phyloP scores from a whole-genome alignment of 2,329 filamentous ascomycete genomes.

The Colletotrichum eleusines region DNA sequence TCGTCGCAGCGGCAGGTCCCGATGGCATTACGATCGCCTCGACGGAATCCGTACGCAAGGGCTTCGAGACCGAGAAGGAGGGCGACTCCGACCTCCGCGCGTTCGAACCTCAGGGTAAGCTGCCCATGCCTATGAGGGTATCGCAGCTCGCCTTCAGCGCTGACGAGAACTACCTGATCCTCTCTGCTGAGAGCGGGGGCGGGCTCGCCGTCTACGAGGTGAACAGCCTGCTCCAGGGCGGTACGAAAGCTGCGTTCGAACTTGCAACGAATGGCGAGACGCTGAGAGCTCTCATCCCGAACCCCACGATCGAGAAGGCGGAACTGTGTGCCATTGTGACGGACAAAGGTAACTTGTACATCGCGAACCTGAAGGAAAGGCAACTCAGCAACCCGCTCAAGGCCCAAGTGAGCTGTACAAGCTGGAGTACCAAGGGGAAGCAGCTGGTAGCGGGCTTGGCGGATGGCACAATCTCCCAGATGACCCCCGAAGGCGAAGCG shows the following conservation, averaged over 20 bases:
- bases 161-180: constrained; percentile 86
- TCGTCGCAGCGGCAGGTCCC: constrained; percentile 89
- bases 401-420: constrained; percentile 81
- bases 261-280: constrained; percentile 80
- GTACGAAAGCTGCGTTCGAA: constrained; percentile 77
- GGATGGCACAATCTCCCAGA: constrained; percentile 83
- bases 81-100: constrained; percentile 74
- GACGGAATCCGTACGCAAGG: constrained; percentile 82
- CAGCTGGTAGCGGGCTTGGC: constrained; percentile 88
- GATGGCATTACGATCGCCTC: constrained; percentile 81
- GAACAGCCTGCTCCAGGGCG: constrained; percentile 73
- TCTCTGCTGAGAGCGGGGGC: constrained; percentile 84
- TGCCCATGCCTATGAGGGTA: constrained; percentile 79
- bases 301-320: constrained; percentile 79
- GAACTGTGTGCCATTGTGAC: constrained; percentile 86
- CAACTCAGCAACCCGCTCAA: constrained; percentile 75
- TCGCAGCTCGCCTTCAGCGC: constrained; percentile 92
- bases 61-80: constrained; percentile 71
- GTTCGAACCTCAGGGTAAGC: constrained; percentile 79
- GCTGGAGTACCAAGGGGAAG: constrained; percentile 95
- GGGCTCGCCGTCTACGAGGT: constrained; percentile 88
- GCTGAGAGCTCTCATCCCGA: constrained; percentile 81
- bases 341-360: constrained; percentile 81
- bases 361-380: constrained; percentile 82
- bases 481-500: constrained; percentile 82